These are phyloP conservation scores for Podospora australis DNA, from an alignment of 495 filamentous ascomycete genomes.

Conservation along the genomic window DNA sequence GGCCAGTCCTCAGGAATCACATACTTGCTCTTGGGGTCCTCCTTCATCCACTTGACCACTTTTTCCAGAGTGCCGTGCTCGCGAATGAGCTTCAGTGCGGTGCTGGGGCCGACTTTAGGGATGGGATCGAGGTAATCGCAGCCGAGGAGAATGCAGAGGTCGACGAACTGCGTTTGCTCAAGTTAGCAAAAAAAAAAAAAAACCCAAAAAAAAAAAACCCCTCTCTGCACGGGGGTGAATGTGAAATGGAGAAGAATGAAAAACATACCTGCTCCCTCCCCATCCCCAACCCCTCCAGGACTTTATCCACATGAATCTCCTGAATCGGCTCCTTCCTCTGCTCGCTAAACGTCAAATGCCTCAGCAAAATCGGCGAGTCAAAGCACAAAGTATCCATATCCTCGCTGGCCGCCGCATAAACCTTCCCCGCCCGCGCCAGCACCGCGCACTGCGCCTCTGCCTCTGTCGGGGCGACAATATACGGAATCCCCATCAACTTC, in stretches of 20 bases:
- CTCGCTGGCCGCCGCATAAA: slow-evolving; percentile 92
- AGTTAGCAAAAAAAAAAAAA: not conserved
- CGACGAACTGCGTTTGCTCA: slow-evolving; percentile 63
- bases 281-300: slow-evolving; percentile 79
- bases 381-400: slow-evolving; percentile 99
- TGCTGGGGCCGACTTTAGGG: slow-evolving; percentile 84
- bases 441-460: slow-evolving; percentile 95
- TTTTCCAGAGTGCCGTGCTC: slow-evolving; percentile 83
- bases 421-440: slow-evolving; percentile 85
- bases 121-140: slow-evolving; percentile 98
- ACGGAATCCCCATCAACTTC: slow-evolving; percentile 92
- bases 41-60: slow-evolving; percentile 70
- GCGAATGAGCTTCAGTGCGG: slow-evolving; percentile 86
- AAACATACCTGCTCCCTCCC: slow-evolving; percentile 69
- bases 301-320: slow-evolving; percentile 81
- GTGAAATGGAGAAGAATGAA: no score
- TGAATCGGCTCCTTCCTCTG: slow-evolving; percentile 96
- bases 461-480: slow-evolving; percentile 90
- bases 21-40: slow-evolving; percentile 71
- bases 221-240: not conserved
- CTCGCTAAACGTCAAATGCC: slow-evolving; percentile 94
- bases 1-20: slow-evolving; percentile 89
- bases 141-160: slow-evolving; percentile 94
- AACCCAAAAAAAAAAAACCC: not conserved
- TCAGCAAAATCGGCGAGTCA: slow-evolving; percentile 79